Evolutionary conservation across 257 asterid genomes (phyloP).

Genomic region (Solanum appendiculatum): DNA sequence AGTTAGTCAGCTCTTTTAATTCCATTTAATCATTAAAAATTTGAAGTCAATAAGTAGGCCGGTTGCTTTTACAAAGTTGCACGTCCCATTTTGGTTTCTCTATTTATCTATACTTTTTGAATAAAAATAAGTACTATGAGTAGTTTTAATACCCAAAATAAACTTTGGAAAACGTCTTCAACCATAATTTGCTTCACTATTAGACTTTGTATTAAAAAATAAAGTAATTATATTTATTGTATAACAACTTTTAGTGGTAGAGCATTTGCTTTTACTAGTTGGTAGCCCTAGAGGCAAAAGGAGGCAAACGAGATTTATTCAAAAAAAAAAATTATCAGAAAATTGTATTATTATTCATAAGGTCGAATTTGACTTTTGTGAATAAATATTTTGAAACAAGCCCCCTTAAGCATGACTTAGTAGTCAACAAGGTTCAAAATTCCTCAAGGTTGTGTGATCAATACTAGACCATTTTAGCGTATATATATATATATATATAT

Average conservation of each 20-base stretch:
- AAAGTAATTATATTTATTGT: neutral
- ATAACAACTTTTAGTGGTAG: neutral
- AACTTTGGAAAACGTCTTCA: neutral
- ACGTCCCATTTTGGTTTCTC: neutral
- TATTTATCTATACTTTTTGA: neutral
- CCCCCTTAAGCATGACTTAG: neutral
- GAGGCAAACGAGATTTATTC: too few species aligned
- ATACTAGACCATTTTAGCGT: neutral
- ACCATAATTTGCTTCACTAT: neutral
- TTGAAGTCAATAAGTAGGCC: neutral
- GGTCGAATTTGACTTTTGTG: neutral
- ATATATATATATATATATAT: too few species aligned
- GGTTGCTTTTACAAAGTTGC: neutral
- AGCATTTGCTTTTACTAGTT: neutral
- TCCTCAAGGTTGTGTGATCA: neutral
- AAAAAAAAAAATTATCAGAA: too few species aligned
- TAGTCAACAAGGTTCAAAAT: neutral
- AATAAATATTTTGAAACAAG: neutral
- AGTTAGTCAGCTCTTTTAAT: neutral
- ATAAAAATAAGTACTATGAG: neutral
- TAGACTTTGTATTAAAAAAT: neutral
- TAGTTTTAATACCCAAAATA: neutral
- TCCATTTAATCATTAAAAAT: neutral
- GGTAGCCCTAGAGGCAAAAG: fast-evolving
- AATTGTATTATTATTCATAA: neutral